phyloP scores from a whole-genome alignment of 1,284 basidiomycete species.

The Apiotrichum veenhuisii region DNA sequence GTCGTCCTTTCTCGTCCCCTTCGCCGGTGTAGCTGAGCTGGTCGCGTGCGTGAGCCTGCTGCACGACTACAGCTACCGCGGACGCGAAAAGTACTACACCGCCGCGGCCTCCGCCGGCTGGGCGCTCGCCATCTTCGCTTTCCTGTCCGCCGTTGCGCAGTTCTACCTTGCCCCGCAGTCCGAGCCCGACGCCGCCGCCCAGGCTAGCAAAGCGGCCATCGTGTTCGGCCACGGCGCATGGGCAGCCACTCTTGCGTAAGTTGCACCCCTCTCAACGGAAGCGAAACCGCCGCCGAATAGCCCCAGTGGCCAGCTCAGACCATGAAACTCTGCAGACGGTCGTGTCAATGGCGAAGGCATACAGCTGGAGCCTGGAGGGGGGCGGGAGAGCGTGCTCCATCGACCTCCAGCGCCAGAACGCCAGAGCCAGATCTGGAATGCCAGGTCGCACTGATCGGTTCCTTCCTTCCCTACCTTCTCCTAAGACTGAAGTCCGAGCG shows the following conservation, averaged over 20 bases:
- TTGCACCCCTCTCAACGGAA: no score
- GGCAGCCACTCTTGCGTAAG: neutral
- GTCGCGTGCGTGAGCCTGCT: neutral
- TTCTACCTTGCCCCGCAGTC: neutral
- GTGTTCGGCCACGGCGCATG: conserved; percentile 3
- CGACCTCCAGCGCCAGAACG: no score
- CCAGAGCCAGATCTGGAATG: no score
- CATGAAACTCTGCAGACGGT: no score
- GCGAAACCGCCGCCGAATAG: no score
- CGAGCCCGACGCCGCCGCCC: neutral
- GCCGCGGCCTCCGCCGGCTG: neutral
- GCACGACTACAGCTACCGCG: neutral
- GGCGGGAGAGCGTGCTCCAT: no score
- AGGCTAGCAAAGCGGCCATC: neutral
- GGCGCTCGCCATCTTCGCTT: neutral
- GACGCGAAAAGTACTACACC: neutral
- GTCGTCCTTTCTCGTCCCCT: neutral
- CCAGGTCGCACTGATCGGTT: no score
- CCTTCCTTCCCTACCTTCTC: no score
- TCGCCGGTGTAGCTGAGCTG: neutral
- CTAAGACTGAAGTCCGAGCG: no score
- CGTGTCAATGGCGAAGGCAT: no score
- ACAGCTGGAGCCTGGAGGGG: no score
- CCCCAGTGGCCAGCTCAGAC: no score
- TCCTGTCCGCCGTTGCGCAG: neutral